phyloP scores from a whole-genome alignment of 805 yeast species.

The Starmera dryadoides region DNA sequence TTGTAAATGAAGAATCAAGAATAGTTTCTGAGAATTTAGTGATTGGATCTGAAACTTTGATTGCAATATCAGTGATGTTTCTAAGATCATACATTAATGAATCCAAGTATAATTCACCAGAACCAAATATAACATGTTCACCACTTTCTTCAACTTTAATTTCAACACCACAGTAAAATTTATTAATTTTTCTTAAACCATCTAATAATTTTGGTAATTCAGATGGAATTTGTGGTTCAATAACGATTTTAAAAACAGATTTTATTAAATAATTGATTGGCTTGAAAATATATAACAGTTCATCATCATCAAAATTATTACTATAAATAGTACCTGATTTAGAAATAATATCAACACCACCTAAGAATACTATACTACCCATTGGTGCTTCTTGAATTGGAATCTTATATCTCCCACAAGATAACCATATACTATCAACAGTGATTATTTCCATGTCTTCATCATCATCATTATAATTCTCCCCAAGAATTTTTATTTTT shows the following conservation, averaged over 20 bases:
- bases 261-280: slow-evolving; percentile 37
- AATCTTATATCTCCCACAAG: slow-evolving; percentile 66
- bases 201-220: slow-evolving; percentile 68
- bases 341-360: slow-evolving; percentile 54
- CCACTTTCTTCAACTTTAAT: slow-evolving; percentile 85
- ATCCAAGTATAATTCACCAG: slow-evolving; percentile 87
- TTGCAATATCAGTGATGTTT: slow-evolving; percentile 47
- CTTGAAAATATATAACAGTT: slow-evolving; percentile 25
- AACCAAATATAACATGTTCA: slow-evolving; percentile 70
- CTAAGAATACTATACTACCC: slow-evolving; percentile 64
- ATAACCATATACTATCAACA: slow-evolving; percentile 30
- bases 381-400: slow-evolving; percentile 44
- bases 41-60: slow-evolving; percentile 81
- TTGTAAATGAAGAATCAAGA: slow-evolving; percentile 54
- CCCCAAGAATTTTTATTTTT: slow-evolving; percentile 50
- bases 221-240: slow-evolving; percentile 74
- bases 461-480: slow-evolving; percentile 38
- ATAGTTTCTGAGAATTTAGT: slow-evolving; percentile 77
- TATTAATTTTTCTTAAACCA: slow-evolving; percentile 58
- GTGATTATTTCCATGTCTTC: slow-evolving; percentile 40
- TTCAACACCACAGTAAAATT: slow-evolving; percentile 57
- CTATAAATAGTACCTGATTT: slow-evolving; percentile 56
- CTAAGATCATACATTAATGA: slow-evolving; percentile 75
- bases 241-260: slow-evolving; percentile 72
- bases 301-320: slow-evolving; percentile 7